A percentile compares a stretch with the other conserved stretches of the same genome.
Conservation (phyloP, 371 early-diverging fungal genomes). For the Mortierella sp. region DNA sequence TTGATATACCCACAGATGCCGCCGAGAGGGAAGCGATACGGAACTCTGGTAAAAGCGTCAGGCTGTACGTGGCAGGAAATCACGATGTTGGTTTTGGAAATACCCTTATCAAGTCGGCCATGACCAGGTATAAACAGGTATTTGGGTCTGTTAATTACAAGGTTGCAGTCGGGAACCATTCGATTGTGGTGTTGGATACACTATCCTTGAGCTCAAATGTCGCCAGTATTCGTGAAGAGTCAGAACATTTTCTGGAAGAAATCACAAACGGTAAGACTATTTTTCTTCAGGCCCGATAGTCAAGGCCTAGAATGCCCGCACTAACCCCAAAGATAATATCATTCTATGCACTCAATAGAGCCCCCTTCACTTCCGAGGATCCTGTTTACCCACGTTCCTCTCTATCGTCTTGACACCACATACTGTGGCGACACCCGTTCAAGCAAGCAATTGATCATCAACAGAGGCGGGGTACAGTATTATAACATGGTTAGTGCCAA, state of each 20-base stretch:
- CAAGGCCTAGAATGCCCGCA: too few relatives aligned
- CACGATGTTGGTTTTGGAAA: conserved; percentile 94
- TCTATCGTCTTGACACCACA: conserved; percentile 73
- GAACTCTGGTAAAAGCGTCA: conserved; percentile 23
- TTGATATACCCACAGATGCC: conserved; percentile 11
- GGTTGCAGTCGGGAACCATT: conserved; percentile 68
- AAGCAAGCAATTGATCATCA: conserved; percentile 53
- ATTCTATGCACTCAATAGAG: conserved; percentile 17
- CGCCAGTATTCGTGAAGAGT: conserved; percentile 60
- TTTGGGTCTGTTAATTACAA: conserved; percentile 81
- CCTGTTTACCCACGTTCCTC: conserved; percentile 86
- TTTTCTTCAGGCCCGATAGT: too few relatives aligned
- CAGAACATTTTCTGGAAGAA: conserved; percentile 59
- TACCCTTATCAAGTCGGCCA: conserved; percentile 64
- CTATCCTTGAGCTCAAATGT: conserved; percentile 74
- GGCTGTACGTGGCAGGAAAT: conserved; percentile 80
- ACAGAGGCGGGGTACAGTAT: conserved; percentile 84
- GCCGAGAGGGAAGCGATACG: conserved; percentile 19
- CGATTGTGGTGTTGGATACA: conserved; percentile 84
- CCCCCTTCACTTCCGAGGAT: conserved; percentile 59
- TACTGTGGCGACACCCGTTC: conserved; percentile 82
- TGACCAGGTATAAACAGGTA: conserved; percentile 65
- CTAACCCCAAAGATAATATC: too few relatives aligned
- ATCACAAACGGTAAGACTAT: conserved; percentile 51
- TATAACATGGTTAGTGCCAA: conserved; percentile 79